A percentile compares a stretch with the other conserved stretches of the same genome.
These are phyloP conservation scores for Annulohypoxylon maeteangense DNA, from an alignment of 495 filamentous ascomycete species.

Conservation along the genomic window DNA sequence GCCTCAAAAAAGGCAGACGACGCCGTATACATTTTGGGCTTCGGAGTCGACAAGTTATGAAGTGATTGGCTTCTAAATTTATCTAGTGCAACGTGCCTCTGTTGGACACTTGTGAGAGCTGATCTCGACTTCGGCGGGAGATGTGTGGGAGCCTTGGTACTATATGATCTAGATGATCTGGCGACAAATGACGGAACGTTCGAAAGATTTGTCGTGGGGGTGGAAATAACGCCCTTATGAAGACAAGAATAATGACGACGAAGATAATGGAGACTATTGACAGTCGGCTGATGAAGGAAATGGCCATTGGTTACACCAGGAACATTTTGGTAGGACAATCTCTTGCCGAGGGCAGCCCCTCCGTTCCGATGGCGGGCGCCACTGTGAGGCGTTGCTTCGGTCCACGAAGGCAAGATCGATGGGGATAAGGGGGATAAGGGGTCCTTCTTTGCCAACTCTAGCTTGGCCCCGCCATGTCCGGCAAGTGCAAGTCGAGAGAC, in stretches of 20 bases:
- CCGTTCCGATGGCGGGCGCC: slow-evolving; percentile 29
- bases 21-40: slow-evolving; percentile 58
- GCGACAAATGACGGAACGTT: not conserved
- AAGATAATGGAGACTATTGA: slow-evolving; percentile 3
- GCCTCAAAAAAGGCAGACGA: slow-evolving; percentile 92
- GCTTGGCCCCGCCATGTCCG: not conserved
- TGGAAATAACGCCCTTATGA: slow-evolving; percentile 12
- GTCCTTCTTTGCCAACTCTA: not conserved
- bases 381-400: slow-evolving; percentile 32
- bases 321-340: slow-evolving; percentile 12
- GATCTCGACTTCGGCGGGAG: not conserved
- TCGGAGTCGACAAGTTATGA: slow-evolving; percentile 14
- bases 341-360: slow-evolving; percentile 34
- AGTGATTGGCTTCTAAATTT: slow-evolving; percentile 3
- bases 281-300: slow-evolving; percentile 2
- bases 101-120: slow-evolving; percentile 6
- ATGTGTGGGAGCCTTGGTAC: not conserved
- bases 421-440: not conserved
- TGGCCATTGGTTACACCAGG: slow-evolving; percentile 16
- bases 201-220: not conserved
- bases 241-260: not conserved
- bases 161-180: slow-evolving; percentile 27
- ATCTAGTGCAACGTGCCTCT: slow-evolving; percentile 11
- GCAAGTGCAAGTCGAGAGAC: slow-evolving; percentile 25
- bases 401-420: slow-evolving; percentile 22